Evolutionary conservation across 352 stramenopile genomes (phyloP).

Genomic region (Blastocystis sp.): DNA sequence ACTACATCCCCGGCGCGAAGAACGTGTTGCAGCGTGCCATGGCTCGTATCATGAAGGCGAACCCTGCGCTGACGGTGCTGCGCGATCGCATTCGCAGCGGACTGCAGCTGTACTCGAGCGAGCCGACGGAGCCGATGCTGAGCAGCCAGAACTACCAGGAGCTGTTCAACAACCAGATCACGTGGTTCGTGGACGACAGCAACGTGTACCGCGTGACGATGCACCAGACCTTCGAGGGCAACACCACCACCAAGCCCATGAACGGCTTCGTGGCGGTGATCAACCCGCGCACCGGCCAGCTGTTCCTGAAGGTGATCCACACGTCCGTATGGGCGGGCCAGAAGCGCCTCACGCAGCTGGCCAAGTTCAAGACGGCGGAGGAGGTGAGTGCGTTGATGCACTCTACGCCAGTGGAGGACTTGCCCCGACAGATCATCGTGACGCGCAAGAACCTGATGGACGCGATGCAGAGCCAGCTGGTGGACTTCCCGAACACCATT

Average conservation of each 20-base stretch:
- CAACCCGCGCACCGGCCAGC: slow-evolving; percentile 95
- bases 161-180: slow-evolving; percentile 99
- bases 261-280: slow-evolving; percentile 99
- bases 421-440: slow-evolving; percentile 99
- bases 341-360: slow-evolving; percentile 96
- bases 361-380: slow-evolving; percentile 99
- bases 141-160: slow-evolving; percentile 99
- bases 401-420: slow-evolving; percentile 96
- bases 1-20: slow-evolving; percentile 98
- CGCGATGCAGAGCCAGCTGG: slow-evolving; percentile 94
- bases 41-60: slow-evolving; percentile 99
- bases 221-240: slow-evolving; percentile 98
- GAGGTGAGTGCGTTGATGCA: slow-evolving; percentile 98
- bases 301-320: slow-evolving; percentile 99
- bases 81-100: slow-evolving; percentile 98
- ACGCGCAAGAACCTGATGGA: slow-evolving; percentile 99
- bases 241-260: slow-evolving; percentile 98
- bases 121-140: slow-evolving; percentile 98
- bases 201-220: slow-evolving; percentile 98
- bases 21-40: slow-evolving; percentile 98
- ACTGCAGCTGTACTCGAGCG: slow-evolving; percentile 97
- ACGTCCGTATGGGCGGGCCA: slow-evolving; percentile 98
- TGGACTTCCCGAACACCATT: slow-evolving; percentile 99
- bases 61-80: slow-evolving; percentile 97
- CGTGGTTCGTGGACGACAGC: slow-evolving; percentile 99